Percentiles rank a stretch among this genome's conserved stretches.
Conservation (phyloP, 2,329 filamentous ascomycete genomes). For the Epichloe festucae region DNA sequence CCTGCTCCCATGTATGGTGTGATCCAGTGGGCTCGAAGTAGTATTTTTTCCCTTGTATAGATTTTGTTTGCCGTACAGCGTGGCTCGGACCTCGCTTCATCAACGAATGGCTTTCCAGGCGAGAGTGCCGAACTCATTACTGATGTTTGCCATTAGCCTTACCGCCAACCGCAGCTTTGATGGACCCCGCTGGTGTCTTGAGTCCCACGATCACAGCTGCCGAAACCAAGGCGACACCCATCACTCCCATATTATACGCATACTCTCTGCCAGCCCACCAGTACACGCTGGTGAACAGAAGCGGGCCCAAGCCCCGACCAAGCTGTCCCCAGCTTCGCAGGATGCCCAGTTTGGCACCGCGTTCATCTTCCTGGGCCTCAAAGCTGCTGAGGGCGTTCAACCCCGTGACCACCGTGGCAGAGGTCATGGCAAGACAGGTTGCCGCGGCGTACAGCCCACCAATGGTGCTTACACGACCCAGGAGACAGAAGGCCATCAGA, state of each 20-base stretch:
- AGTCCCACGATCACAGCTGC: conserved; percentile 58
- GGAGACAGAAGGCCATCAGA: conserved; percentile 65
- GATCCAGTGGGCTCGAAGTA: too few species aligned
- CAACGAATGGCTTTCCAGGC: neutral
- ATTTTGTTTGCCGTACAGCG: neutral
- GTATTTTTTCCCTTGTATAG: too few species aligned
- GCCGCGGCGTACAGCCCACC: conserved; percentile 68
- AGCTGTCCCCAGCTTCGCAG: conserved; percentile 75
- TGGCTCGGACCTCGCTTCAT: neutral
- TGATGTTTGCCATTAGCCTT: conserved; percentile 9
- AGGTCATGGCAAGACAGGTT: conserved; percentile 74
- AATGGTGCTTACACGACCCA: conserved; percentile 57
- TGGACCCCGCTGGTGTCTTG: conserved; percentile 41
- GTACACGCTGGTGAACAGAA: conserved; percentile 89
- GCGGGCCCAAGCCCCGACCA: conserved; percentile 71
- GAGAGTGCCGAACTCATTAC: neutral
- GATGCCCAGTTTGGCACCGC: conserved; percentile 76
- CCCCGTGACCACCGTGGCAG: conserved; percentile 87
- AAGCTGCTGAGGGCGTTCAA: conserved; percentile 87
- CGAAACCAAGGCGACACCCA: conserved; percentile 65
- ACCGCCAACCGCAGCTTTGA: neutral
- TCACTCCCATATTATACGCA: conserved; percentile 70
- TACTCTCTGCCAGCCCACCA: conserved; percentile 93
- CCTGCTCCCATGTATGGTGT: too few species aligned
- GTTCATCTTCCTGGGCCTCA: conserved; percentile 66